phyloP scores from a whole-genome alignment of 805 yeast genomes.

The Candida parachauliodes region DNA sequence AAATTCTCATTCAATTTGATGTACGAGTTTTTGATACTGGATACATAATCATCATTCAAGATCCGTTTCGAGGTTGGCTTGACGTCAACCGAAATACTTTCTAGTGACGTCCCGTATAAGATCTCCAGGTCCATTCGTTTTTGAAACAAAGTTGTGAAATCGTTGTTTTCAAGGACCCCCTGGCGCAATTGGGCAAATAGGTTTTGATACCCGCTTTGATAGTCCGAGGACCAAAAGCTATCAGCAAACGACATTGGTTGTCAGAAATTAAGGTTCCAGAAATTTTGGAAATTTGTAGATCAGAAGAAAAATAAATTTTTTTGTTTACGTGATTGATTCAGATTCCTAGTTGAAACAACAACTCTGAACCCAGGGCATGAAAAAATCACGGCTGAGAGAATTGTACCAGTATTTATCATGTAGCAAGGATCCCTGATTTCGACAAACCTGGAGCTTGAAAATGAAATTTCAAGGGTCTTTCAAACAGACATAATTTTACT shows the following conservation, averaged over 20 bases:
- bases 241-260: conserved; percentile 69
- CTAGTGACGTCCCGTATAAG: conserved; percentile 56
- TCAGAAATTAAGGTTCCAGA: no score
- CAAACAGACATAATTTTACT: no score
- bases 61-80: conserved; percentile 41
- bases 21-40: conserved; percentile 61
- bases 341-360: no score
- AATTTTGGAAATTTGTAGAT: background rate
- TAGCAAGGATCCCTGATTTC: no score
- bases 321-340: no score
- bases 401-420: no score
- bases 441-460: no score
- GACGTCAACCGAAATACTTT: conserved; percentile 34
- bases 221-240: conserved; percentile 73
- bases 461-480: no score
- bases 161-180: conserved; percentile 70
- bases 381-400: no score
- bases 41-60: conserved; percentile 54
- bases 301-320: no score
- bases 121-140: conserved; percentile 72
- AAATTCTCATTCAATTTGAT: conserved; percentile 54
- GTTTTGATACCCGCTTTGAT: conserved; percentile 48
- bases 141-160: conserved; percentile 60
- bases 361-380: no score
- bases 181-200: conserved; percentile 52